Evolutionary conservation across 1,284 basidiomycete genomes (phyloP), one percentile per base, ranked within the genome.

Genomic region (Sanghuangporus weigelae): DNA sequence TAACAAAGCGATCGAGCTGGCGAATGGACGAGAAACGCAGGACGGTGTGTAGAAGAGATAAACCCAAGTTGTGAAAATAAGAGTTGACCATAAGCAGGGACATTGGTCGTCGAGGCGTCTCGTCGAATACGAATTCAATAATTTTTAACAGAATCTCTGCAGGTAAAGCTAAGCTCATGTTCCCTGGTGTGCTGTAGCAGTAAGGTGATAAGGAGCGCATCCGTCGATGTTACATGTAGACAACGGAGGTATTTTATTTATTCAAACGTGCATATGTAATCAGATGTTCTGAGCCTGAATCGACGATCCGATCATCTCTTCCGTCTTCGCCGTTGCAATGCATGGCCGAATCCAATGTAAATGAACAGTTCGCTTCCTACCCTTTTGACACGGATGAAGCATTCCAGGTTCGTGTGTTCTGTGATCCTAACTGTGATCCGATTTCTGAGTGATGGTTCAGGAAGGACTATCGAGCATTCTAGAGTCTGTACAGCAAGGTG

Each of bases 1-100:
- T 57, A 4, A 71, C 64, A 64, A 78, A 78, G 12, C 49, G 65
- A 12, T 65, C 67, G 23, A 77, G 69, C 62, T 77, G 74, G 16
- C 63, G 57, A 23, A 74, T 64, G 16, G 72, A 72, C 16, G 59
- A 64, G 68, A 78, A 76, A 58, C 64, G 67, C 31, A 78, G 70
- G 38, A 73, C 67, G 10, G 71, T 65, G 66, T 78, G 73, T 26
- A 80, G 71, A 19, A 73, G 61, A 35, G 60, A 60, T 38, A 62
- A 50, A 31, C 61, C 40, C 11, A 66, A 38, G 42, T 67, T 63
- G 46, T 59, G 55, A 62, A 76, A 73, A 19, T 59, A 19, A 23
- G 66, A 67, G 65, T 72, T 71, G 39, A 74, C 70, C 39, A 68
- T 63, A 7, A 76, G 68, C 11, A 77, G 62, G 42, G 71, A 59